These are phyloP conservation scores for Micromonas pusilla DNA, from an alignment of 139 green algal genomes.

Conservation along the genomic window DNA sequence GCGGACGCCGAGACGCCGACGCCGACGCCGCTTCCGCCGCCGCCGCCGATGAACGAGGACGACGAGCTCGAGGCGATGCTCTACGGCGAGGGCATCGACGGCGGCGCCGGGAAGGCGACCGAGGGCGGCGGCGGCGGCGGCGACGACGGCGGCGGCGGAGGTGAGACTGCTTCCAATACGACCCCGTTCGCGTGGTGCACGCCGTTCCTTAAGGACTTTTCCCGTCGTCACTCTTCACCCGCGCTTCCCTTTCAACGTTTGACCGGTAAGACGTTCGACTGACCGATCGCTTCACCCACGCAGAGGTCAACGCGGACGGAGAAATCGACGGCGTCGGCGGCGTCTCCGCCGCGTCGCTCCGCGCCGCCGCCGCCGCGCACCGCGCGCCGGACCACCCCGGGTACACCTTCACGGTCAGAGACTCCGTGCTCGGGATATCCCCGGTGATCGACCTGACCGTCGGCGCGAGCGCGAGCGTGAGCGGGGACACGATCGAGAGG, in stretches of 20 bases:
- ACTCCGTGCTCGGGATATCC: conserved; percentile 55
- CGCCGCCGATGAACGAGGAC: background rate
- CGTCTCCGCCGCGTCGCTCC: conserved; percentile 17
- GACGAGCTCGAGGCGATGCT: conserved; percentile 20
- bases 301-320: too few species aligned
- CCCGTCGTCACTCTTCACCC: too few species aligned
- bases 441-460: conserved; percentile 52
- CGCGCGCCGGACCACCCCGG: background rate
- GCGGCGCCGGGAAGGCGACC: conserved; percentile 7
- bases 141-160: too few species aligned
- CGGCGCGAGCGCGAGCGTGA: background rate
- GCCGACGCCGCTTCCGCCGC: background rate
- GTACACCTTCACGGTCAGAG: conserved; percentile 47
- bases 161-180: too few species aligned
- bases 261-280: too few species aligned
- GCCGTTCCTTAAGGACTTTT: too few species aligned
- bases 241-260: too few species aligned
- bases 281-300: too few species aligned
- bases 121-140: conserved; percentile 18
- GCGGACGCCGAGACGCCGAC: background rate
- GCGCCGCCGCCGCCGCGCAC: conserved; percentile 1
- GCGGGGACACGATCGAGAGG: background rate
- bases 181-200: too few species aligned
- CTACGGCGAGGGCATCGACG: background rate
- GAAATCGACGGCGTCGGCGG: conserved; percentile 36